Base-by-base conservation (phyloP, 2,329 filamentous ascomycete species). In the Botrytis byssoidea region DNA sequence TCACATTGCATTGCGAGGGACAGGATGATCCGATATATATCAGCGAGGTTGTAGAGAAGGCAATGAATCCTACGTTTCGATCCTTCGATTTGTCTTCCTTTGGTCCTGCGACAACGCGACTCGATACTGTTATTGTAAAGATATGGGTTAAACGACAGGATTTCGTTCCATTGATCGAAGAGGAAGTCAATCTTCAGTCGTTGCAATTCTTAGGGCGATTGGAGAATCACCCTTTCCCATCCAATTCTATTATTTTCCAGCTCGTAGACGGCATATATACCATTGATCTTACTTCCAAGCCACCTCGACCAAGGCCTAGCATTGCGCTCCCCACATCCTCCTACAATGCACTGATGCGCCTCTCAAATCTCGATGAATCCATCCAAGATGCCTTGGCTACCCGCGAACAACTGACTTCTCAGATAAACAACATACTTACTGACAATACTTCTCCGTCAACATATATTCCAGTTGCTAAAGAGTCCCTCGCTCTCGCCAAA, bases 1-100 rank as follows among this genome's bases (percentile, higher is more conserved):
- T 97, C 82, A 93, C 93, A 4, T 81, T 98, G 70, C 95, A 98
- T 82, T 88, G 91, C 64, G 84, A 88, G 1, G 88, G 84, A 5
- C 83, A 89, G 70, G 83, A 86, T 65, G 91, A 93, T 25, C 94
- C 95, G 0, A 84, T 98, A n/a, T 98, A 98, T 81, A 89, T 97
- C 78, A 97, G 94, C 80, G 95, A 98, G 83, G 86, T 92, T 35
- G 88, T 91, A 42, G 88, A 92, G 77, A 90, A 90, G 79, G 90
- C 93, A n/a, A 94, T 94, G 87, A 98, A 98, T 81, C 96, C 96
- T 76, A 94, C 92, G 78, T 98, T 97, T 81, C 90, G 89, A 61
- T 92, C 93, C 81, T 97, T 98, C 81, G 92, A 97, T 75, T 86
- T 97, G 9, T 87, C 88, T 37, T 83, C 86, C 9, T 89, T 87